These are phyloP conservation scores for Cucurbita ficifolia DNA, from an alignment of 306 rosid species.

Conservation along the genomic window DNA sequence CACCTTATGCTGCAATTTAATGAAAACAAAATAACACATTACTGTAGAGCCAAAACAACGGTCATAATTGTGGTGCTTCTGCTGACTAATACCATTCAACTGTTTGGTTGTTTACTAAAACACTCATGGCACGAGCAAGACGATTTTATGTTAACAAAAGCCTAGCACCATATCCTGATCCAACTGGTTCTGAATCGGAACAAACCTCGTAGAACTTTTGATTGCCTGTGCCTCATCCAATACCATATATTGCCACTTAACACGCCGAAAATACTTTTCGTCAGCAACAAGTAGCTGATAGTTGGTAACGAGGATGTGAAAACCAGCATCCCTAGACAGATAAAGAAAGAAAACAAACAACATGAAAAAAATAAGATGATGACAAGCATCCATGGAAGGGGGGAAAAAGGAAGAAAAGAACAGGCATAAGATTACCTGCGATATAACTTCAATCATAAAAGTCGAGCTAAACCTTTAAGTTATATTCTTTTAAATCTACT, in stretches of 20 bases:
- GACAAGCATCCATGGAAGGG: constrained; percentile 62
- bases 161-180: not conserved
- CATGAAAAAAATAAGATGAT: constrained; percentile 20
- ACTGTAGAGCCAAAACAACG: not conserved
- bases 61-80: not conserved
- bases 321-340: constrained; percentile 74
- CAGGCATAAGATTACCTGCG: no score
- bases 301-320: constrained; percentile 90
- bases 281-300: constrained; percentile 86
- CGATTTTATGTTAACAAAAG: not conserved
- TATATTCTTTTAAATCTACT: not conserved
- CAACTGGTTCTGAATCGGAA: not conserved
- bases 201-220: constrained; percentile 79
- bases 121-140: not conserved
- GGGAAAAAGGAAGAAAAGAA: not conserved
- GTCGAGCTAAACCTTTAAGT: not conserved
- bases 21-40: not conserved
- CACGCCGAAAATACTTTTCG: constrained; percentile 78
- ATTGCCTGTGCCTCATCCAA: constrained; percentile 99
- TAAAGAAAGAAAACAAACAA: constrained; percentile 4
- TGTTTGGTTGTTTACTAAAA: not conserved
- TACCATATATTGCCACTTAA: constrained; percentile 99
- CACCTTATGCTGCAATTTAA: constrained; percentile 75
- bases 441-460: not conserved
- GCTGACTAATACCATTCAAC: not conserved